Base-by-base conservation (phyloP, 2,329 filamentous ascomycete species). In the Cytospora chrysosperma region DNA sequence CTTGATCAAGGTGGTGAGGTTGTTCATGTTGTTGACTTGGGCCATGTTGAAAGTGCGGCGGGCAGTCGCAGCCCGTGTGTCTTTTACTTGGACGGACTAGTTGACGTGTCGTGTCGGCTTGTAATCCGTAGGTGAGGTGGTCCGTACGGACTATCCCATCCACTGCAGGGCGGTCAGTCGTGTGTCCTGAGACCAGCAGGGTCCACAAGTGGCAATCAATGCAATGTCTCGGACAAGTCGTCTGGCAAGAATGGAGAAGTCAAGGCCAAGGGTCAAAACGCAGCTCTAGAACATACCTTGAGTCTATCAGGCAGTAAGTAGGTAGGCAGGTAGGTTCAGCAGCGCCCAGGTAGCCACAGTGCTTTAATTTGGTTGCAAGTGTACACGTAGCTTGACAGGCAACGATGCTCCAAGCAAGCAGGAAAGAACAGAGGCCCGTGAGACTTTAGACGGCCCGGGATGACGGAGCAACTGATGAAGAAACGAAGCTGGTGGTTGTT, bases 1-100 rank as follows among this genome's bases (percentile, higher is more conserved):
- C 85, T 99, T 99, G 81, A 99, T 97, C 73, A 99, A 86, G 61
- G 95, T 99, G 40, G 93, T 96, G 67, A 99, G 81, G 75, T 97
- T 98, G 79, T 98, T 89, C 92, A 98, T 97, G 72, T 93, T 91
- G 78, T 85, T 91, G 67, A 64, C 61, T 55, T 63, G 65, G 43
- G 63, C 63, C 61, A 66, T 65, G 49, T 30, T 64, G 49, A 57
- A 56, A 52, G 56, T 30, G n/a, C 47, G n/a, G 51, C 50, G 28
- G 61, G 50, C 61, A 50, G 64, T 50, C 28, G 61, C 43, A 63
- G 55, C 61, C 64, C 57, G 63, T 62, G 63, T 51, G 52, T 55
- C 52, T 28, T 57, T 26, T 34, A 43, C 28, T 53, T 53, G 28
- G 49, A 26, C 26, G 34, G 56, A 56, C 58, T 53, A 62, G 52